A percentile compares a stretch with the other conserved stretches of the same genome.
phyloP scores from a whole-genome alignment of 805 yeast species.

The Schizosaccharomyces cryophilus region DNA sequence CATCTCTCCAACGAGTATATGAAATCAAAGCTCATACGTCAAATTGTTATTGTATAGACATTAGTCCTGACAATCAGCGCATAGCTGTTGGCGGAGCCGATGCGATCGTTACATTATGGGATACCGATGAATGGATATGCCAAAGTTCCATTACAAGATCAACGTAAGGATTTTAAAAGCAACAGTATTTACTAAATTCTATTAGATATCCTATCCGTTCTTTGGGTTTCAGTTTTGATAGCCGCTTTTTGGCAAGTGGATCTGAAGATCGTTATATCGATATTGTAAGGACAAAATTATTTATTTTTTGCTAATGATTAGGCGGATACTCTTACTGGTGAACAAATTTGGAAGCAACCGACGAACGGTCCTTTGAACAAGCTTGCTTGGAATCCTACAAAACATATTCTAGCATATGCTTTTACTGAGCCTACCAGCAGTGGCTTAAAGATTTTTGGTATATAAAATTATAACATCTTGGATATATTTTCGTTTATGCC shows the following conservation, averaged over 20 bases:
- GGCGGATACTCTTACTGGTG: slow-evolving; percentile 11
- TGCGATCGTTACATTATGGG: slow-evolving; percentile 31
- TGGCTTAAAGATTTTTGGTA: background rate
- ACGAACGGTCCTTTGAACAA: slow-evolving; percentile 8
- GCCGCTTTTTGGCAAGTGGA: slow-evolving; percentile 21
- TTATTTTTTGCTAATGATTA: background rate
- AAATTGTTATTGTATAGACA: slow-evolving; percentile 13
- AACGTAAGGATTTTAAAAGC: slow-evolving; percentile 11
- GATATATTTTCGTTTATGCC: background rate
- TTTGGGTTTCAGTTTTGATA: slow-evolving; percentile 20
- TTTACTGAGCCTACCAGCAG: slow-evolving; percentile 7
- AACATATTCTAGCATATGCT: slow-evolving; percentile 11
- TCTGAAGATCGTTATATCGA: slow-evolving; percentile 21
- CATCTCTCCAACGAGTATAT: background rate
- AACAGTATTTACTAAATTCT: background rate
- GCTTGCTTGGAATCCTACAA: slow-evolving; percentile 15
- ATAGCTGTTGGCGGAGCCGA: slow-evolving; percentile 33
- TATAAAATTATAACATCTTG: background rate
- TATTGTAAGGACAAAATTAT: slow-evolving; percentile 12
- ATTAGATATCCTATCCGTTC: background rate
- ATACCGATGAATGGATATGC: slow-evolving; percentile 18
- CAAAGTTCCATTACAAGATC: slow-evolving; percentile 18
- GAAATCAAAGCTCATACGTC: background rate
- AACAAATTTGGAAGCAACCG: background rate
- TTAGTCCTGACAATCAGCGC: slow-evolving; percentile 29